A percentile compares a stretch with the other conserved stretches of the same genome.
These are phyloP conservation scores for Lodderomyces pseudojiufengensis DNA, from an alignment of 1,139 yeast genomes.

Conservation along the genomic window DNA sequence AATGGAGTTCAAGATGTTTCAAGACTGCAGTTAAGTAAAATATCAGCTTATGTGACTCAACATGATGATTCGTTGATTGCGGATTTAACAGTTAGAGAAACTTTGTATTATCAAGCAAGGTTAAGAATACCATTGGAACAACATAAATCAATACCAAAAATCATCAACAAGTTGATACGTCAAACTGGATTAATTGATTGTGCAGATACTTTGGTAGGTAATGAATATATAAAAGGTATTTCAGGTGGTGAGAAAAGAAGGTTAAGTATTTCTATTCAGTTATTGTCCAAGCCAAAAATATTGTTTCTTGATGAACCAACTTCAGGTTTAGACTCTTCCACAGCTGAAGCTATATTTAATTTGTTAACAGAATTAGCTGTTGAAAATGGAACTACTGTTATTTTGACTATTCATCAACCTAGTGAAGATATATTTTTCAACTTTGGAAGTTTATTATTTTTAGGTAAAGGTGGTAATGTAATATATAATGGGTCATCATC, in stretches of 20 bases:
- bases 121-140: conserved; percentile 49
- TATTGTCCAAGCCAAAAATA: conserved; percentile 67
- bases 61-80: conserved; percentile 72
- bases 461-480: conserved; percentile 71
- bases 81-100: conserved; percentile 72
- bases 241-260: conserved; percentile 88
- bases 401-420: conserved; percentile 85
- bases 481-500: conserved; percentile 48
- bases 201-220: conserved; percentile 73
- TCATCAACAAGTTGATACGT: conserved; percentile 53
- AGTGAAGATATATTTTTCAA: conserved; percentile 57
- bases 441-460: conserved; percentile 64
- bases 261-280: conserved; percentile 76
- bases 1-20: conserved; percentile 32
- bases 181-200: conserved; percentile 74
- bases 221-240: conserved; percentile 68
- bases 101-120: conserved; percentile 67
- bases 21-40: conserved; percentile 40
- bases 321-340: conserved; percentile 77
- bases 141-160: conserved; percentile 27
- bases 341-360: conserved; percentile 66
- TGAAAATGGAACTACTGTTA: conserved; percentile 62
- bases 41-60: conserved; percentile 74
- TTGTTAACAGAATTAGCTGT: conserved; percentile 56
- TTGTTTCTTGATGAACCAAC: conserved; percentile 84